Evolutionary conservation across 2,329 filamentous ascomycete genomes (phyloP).

Genomic region (Cladosporium sp.): DNA sequence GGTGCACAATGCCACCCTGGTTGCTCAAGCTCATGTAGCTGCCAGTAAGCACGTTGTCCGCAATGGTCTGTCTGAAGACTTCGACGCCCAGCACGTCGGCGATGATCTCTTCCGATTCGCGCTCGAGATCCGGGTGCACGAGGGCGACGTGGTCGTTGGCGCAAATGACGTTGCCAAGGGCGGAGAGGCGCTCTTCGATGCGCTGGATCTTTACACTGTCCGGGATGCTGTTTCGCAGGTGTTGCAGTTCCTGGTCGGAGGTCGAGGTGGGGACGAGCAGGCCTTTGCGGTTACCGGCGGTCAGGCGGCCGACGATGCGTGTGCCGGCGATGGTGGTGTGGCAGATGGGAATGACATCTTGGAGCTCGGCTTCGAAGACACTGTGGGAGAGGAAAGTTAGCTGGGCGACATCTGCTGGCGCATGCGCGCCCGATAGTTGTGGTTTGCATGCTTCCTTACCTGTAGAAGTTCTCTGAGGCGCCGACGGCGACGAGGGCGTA

Average conservation of each 20-base stretch:
- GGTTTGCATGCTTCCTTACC: conserved; percentile 2
- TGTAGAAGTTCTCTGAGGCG: conserved; percentile 97
- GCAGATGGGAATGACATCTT: conserved; percentile 95
- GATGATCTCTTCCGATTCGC: conserved; percentile 97
- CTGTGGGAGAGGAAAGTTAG: conserved; percentile 39
- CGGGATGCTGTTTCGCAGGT: conserved; percentile 90
- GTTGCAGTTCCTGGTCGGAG: conserved; percentile 96
- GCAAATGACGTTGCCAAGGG: conserved; percentile 94
- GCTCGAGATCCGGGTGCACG: conserved; percentile 92
- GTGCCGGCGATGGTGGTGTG: conserved; percentile 96
- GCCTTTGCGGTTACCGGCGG: conserved; percentile 93
- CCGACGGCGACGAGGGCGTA: conserved; percentile 93
- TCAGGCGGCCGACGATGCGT: conserved; percentile 91
- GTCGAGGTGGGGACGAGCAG: conserved; percentile 94
- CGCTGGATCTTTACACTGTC: conserved; percentile 91
- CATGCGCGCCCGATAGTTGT: background rate
- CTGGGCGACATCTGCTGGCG: background rate
- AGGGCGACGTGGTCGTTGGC: conserved; percentile 95
- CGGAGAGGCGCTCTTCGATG: conserved; percentile 94
- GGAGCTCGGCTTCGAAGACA: conserved; percentile 95
- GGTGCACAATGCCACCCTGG: conserved; percentile 93
- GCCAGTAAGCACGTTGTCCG: conserved; percentile 93
- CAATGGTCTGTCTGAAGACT: conserved; percentile 89
- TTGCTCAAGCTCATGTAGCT: conserved; percentile 96
- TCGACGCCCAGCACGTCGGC: conserved; percentile 88